Evolutionary conservation across 331 rosid genomes (phyloP).

Genomic region (Cucumis variabilis): DNA sequence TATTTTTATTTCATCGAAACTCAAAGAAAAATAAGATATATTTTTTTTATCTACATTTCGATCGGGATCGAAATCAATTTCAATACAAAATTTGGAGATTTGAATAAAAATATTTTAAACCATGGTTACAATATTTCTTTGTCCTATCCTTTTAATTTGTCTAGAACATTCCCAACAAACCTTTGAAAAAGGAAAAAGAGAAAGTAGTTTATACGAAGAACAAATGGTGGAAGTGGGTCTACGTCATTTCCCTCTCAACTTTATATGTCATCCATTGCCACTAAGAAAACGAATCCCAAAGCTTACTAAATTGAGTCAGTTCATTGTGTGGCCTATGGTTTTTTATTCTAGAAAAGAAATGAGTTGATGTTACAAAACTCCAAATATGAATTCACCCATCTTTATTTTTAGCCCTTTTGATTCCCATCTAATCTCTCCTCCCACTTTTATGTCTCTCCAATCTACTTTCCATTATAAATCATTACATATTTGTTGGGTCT

Average conservation of each 20-base stretch:
- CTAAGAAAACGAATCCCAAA: background rate
- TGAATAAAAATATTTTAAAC: too few relatives aligned
- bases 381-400: background rate
- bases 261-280: background rate
- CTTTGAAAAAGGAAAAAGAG: background rate
- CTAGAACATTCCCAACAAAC: too few relatives aligned
- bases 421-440: background rate
- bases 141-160: too few relatives aligned
- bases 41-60: too few relatives aligned
- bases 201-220: background rate
- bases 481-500: too few relatives aligned
- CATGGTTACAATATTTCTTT: too few relatives aligned
- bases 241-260: background rate
- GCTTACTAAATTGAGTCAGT: constrained; percentile 15
- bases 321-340: background rate
- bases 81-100: too few relatives aligned
- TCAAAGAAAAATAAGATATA: too few relatives aligned
- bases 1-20: too few relatives aligned
- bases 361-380: background rate
- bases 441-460: background rate
- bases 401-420: background rate
- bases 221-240: background rate
- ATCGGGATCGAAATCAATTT: too few relatives aligned
- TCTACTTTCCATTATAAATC: background rate
- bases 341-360: background rate